Evolutionary conservation across 2,329 filamentous ascomycete genomes (phyloP).

Genomic region (Trichoderma citrinoviride): DNA sequence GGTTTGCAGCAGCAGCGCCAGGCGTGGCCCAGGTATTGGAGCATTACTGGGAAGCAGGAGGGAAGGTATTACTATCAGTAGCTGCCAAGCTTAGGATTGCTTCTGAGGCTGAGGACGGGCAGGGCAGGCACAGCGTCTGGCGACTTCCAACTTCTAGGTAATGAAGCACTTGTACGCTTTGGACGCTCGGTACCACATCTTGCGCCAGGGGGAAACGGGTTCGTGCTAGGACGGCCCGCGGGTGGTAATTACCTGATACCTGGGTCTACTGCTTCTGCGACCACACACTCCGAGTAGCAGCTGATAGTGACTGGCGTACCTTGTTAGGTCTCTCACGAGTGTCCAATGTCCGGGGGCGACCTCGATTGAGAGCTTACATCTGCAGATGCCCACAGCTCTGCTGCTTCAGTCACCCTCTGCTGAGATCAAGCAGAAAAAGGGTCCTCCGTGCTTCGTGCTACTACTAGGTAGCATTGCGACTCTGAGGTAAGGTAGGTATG

Average conservation of each 20-base stretch:
- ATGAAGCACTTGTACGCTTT: background rate
- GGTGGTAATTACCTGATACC: background rate
- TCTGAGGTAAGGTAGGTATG: too few relatives aligned
- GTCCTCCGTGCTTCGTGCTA: background rate
- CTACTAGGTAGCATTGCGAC: too few relatives aligned
- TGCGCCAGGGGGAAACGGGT: too few relatives aligned
- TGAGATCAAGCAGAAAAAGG: background rate
- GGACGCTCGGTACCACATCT: background rate
- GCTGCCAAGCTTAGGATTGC: conserved; percentile 14
- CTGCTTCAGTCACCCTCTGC: background rate
- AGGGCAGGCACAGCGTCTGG: background rate
- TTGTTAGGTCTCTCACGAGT: background rate
- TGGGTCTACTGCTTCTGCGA: background rate
- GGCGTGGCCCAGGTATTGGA: conserved; percentile 5
- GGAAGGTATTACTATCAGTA: too few relatives aligned
- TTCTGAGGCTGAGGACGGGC: conserved; percentile 21
- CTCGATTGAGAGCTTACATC: background rate
- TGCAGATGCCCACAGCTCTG: background rate
- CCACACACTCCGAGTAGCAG: too few relatives aligned
- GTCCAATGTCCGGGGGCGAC: background rate
- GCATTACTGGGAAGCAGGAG: background rate
- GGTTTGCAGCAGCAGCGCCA: background rate
- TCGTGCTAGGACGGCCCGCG: background rate
- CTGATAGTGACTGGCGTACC: too few relatives aligned
- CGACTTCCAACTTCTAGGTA: too few relatives aligned